Evolutionary conservation across 108 stramenopile genomes (phyloP).

Genomic region (Poteriospumella lacustris): DNA sequence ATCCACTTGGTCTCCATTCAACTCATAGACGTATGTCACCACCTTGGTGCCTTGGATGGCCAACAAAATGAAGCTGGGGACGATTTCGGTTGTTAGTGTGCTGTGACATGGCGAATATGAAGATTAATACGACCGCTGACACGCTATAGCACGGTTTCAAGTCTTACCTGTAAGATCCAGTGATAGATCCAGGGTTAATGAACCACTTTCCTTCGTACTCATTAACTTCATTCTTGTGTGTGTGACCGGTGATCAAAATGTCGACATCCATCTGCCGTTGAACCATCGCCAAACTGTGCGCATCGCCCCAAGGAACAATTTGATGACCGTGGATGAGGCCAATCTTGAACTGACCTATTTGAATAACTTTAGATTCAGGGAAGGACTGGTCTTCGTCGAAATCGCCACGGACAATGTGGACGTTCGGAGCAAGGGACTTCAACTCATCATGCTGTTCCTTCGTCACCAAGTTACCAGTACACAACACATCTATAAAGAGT

Average conservation of each 20-base stretch:
- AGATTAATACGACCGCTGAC: no score
- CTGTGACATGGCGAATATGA: no score
- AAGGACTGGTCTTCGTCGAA: slow-evolving; percentile 65
- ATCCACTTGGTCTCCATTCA: slow-evolving; percentile 32
- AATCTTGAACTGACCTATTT: slow-evolving; percentile 83
- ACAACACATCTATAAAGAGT: slow-evolving; percentile 75
- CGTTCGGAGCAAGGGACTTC: slow-evolving; percentile 79
- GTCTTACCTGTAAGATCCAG: slow-evolving; percentile 71
- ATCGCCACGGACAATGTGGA: slow-evolving; percentile 83
- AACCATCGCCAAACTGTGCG: slow-evolving; percentile 66
- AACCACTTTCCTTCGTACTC: slow-evolving; percentile 75
- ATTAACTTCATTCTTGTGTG: slow-evolving; percentile 76
- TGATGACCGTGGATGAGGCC: slow-evolving; percentile 76
- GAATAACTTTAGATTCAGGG: slow-evolving; percentile 78
- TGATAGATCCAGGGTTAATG: slow-evolving; percentile 89
- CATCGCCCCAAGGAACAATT: slow-evolving; percentile 29
- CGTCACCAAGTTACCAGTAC: slow-evolving; percentile 86
- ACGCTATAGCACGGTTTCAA: no score
- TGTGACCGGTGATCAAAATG: slow-evolving; percentile 88
- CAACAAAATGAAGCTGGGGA: slow-evolving; percentile 75
- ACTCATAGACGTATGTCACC: slow-evolving; percentile 83
- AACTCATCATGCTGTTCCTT: slow-evolving; percentile 80
- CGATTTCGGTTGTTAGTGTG: slow-evolving; percentile 46
- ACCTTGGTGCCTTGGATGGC: slow-evolving; percentile 85
- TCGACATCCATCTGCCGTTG: slow-evolving; percentile 79